A percentile compares a stretch with the other conserved stretches of the same genome.
phyloP scores from a whole-genome alignment of 164 flowering plant genomes.

The Stephania cephalantha region DNA sequence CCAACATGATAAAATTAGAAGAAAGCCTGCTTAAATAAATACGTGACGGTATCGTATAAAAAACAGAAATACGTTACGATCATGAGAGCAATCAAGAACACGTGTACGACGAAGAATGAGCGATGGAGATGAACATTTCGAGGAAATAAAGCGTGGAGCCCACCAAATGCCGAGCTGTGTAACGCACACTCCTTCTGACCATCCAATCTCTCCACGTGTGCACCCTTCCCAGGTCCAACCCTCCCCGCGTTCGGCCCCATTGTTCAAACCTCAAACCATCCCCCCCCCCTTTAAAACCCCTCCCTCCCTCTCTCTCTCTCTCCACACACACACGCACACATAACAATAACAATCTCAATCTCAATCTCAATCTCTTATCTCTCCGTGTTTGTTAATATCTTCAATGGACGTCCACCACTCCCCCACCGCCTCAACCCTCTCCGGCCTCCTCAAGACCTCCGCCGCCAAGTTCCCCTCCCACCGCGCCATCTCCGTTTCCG shows the following conservation, averaged over 20 bases:
- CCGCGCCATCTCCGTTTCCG: slow-evolving; percentile 65
- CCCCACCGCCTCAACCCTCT: slow-evolving; percentile 43
- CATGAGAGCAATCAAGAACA: not conserved
- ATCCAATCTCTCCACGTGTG: slow-evolving; percentile 4
- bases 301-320: not conserved
- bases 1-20: no score
- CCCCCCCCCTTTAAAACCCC: not conserved
- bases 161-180: slow-evolving; percentile 20
- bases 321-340: not conserved
- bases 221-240: slow-evolving; percentile 1
- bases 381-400: not conserved
- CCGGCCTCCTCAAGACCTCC: slow-evolving; percentile 45
- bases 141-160: not conserved
- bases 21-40: no score
- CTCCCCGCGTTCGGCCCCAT: not conserved
- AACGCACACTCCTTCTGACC: slow-evolving; percentile 27
- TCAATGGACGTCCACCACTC: no score
- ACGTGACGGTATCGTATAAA: no score
- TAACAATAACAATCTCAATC: no score
- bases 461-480: slow-evolving; percentile 46
- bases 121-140: not conserved
- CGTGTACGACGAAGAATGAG: not conserved
- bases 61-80: no score
- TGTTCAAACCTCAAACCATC: no score
- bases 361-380: not conserved